These are phyloP conservation scores for Paratrypanosoma confusum DNA, from an alignment of 208 protist species.

Conservation along the genomic window DNA sequence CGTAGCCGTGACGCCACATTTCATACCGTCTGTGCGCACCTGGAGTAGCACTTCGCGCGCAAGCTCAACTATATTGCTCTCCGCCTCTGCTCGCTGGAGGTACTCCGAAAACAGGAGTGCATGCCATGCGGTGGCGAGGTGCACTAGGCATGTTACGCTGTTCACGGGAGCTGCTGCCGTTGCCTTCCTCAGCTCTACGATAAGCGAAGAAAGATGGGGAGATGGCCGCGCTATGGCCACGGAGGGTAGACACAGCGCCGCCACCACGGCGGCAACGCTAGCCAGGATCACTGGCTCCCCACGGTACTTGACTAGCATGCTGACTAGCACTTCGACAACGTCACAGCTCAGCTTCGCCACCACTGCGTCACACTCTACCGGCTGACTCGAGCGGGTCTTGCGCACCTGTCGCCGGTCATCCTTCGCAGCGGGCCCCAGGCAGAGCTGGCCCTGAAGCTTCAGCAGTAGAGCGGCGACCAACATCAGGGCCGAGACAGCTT, in stretches of 20 bases:
- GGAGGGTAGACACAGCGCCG: slow-evolving; percentile 36
- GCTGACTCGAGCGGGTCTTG: slow-evolving; percentile 1
- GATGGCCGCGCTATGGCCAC: slow-evolving; percentile 36
- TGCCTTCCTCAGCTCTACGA: slow-evolving; percentile 47
- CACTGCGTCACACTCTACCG: slow-evolving; percentile 13
- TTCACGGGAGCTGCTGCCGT: slow-evolving; percentile 7
- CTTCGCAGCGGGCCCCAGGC: slow-evolving; percentile 46
- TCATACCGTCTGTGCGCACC: slow-evolving; percentile 9
- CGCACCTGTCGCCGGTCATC: slow-evolving; percentile 27
- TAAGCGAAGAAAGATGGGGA: slow-evolving; percentile 24
- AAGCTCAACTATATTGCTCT: slow-evolving; percentile 60
- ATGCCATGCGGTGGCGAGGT: slow-evolving; percentile 55
- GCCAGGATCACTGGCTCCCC: slow-evolving; percentile 33
- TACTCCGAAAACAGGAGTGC: slow-evolving; percentile 42
- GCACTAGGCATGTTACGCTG: slow-evolving; percentile 17
- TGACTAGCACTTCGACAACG: slow-evolving; percentile 24
- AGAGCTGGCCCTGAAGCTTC: slow-evolving; percentile 23
- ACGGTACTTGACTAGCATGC: slow-evolving; percentile 39
- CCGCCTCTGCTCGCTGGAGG: slow-evolving; percentile 38
- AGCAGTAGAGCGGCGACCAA: slow-evolving; percentile 52
- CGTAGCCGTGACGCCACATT: neutral
- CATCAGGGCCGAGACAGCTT: slow-evolving; percentile 38
- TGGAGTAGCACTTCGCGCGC: slow-evolving; percentile 38
- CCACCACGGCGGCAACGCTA: slow-evolving; percentile 27
- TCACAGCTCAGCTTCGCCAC: slow-evolving; percentile 34